These are phyloP conservation scores for Colletotrichum abscissum DNA, from an alignment of 2,329 filamentous ascomycete species.

Conservation along the genomic window DNA sequence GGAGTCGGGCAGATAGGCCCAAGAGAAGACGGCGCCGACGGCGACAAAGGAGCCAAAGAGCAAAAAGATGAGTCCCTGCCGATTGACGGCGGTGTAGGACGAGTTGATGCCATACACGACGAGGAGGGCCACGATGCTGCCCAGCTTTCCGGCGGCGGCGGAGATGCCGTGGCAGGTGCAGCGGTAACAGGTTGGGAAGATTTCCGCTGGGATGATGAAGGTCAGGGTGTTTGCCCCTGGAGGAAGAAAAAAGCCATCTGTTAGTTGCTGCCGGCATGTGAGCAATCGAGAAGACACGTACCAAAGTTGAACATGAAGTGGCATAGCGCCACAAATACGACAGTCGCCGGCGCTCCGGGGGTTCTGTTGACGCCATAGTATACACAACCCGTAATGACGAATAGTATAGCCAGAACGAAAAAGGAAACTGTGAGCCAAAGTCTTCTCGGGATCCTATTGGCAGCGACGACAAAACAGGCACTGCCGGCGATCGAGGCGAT, in stretches of 20 bases:
- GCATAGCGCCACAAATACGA: slow-evolving; percentile 62
- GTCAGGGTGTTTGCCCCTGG: slow-evolving; percentile 70
- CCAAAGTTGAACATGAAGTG: slow-evolving; percentile 68
- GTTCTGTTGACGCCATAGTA: slow-evolving; percentile 60
- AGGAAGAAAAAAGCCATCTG: too few relatives aligned
- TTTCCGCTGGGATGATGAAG: slow-evolving; percentile 73
- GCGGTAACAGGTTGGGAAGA: slow-evolving; percentile 73
- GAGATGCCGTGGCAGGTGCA: slow-evolving; percentile 72
- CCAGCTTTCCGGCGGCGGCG: slow-evolving; percentile 69
- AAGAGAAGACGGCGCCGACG: slow-evolving; percentile 61
- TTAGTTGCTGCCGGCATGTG: not conserved
- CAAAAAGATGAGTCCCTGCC: slow-evolving; percentile 62
- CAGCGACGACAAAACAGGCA: slow-evolving; percentile 58
- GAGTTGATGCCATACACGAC: slow-evolving; percentile 62
- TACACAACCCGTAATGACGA: slow-evolving; percentile 60
- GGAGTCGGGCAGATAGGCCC: slow-evolving; percentile 62
- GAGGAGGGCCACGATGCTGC: slow-evolving; percentile 63
- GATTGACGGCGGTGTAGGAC: slow-evolving; percentile 52
- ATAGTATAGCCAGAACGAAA: slow-evolving; percentile 56
- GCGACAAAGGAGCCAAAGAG: slow-evolving; percentile 62
- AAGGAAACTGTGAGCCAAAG: slow-evolving; percentile 63
- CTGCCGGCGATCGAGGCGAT: slow-evolving; percentile 63
- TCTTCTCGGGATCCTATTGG: slow-evolving; percentile 59
- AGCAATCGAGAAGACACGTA: slow-evolving; percentile 39
- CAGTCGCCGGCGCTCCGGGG: slow-evolving; percentile 55